Evolutionary conservation across 2,329 filamentous ascomycete species (phyloP), one percentile per base, ranked within the genome.

Genomic region (Hypoxylon sp.): DNA sequence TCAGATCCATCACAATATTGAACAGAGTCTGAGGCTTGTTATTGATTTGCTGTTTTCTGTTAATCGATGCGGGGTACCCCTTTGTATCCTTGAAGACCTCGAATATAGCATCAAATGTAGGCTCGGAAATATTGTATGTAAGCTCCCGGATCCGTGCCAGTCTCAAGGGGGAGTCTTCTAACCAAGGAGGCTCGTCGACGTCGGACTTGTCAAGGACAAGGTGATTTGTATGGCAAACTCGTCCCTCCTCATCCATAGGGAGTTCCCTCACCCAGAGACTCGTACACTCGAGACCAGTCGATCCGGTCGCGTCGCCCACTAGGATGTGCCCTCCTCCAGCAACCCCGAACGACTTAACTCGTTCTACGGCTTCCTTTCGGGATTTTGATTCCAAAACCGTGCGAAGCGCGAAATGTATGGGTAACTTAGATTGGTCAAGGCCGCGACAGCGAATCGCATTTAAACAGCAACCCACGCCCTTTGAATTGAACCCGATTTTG

Each of bases 401-500:
- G 0, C 89, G 81, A 5, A 91, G 80, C 0, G 86, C 88, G 5
- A 91, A 79, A 73, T 91, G 89, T n/a, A 89, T 85, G 0, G 90
- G 89, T 2, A 91, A 72, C 6, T 82, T 83, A 0, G 77, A 76
- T 2, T 77, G 72, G 72, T 88, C 82, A 52, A 90, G 83, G 0
- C 88, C 87, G 1, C 83, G 81, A 3, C 86, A 87, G 42, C 83
- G 82, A 66, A 91, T 88, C 0, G 89, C 90, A 67, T 91, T 91
- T 8, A 91, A 80, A 47, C 85, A 86, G 0, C 85, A 84, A 0
- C 88, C 89, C 0, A 91, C 87, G 0, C 88, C 87, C 0, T 76
- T 73, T 14, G 79, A 80, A 73, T 92, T 92, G 70, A 91, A 81
- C 0, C 90, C 90, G 22, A 91, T 90, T 76, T 92, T 92, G 13